A percentile compares a stretch with the other conserved stretches of the same genome.
Conservation (phyloP, 495 filamentous ascomycete species). For the Articulospora tetracladia region DNA sequence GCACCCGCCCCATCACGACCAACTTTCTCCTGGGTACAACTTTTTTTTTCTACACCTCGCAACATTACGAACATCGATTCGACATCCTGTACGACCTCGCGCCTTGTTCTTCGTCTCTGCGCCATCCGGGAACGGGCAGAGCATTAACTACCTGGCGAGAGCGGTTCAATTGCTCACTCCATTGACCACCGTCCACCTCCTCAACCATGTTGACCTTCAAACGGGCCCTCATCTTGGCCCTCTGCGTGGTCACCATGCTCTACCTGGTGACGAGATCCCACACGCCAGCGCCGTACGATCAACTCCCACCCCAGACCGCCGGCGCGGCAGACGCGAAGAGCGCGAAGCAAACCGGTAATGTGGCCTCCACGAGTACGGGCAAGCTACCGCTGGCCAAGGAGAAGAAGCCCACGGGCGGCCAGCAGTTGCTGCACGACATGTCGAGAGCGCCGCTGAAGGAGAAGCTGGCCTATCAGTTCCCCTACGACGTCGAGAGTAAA, state of each 20-base stretch:
- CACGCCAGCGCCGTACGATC: conserved; percentile 32
- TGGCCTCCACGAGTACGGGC: conserved; percentile 7
- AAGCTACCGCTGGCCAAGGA: not conserved
- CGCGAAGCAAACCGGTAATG: conserved; percentile 4
- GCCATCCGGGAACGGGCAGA: not conserved
- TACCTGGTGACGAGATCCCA: conserved; percentile 67
- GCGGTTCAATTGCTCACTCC: conserved; percentile 7
- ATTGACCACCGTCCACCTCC: not conserved
- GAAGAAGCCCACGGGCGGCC: conserved; percentile 4
- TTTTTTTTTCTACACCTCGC: conserved; percentile 6
- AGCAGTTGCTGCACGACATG: conserved; percentile 44
- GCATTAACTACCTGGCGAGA: not conserved
- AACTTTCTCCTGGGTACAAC: conserved; percentile 5
- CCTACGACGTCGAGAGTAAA: conserved; percentile 79
- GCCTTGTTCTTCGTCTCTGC: not conserved
- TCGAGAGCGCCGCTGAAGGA: conserved; percentile 68
- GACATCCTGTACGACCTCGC: not conserved
- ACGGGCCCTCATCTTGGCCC: conserved; percentile 65
- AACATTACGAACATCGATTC: not conserved
- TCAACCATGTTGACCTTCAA: conserved; percentile 55
- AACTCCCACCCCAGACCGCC: conserved; percentile 20
- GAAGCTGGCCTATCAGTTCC: conserved; percentile 87
- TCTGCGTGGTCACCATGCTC: conserved; percentile 63
- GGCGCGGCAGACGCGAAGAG: not conserved
- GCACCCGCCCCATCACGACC: not conserved